Conservation (phyloP, 208 protist genomes). For the Trypanosoma avium region DNA sequence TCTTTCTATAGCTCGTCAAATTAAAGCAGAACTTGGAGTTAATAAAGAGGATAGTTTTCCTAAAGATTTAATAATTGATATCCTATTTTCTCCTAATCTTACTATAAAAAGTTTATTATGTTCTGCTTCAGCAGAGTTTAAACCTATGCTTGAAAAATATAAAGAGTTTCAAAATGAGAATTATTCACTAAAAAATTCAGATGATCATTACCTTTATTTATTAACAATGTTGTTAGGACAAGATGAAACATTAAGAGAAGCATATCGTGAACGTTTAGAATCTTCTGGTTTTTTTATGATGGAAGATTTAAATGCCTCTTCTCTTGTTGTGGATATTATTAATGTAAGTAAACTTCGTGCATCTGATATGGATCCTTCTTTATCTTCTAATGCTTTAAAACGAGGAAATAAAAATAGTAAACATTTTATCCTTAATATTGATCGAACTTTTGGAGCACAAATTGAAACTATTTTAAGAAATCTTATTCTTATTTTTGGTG, state of each 20-base stretch:
- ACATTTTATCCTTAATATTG: slow-evolving; percentile 86
- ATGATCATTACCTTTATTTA: slow-evolving; percentile 78
- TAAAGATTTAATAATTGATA: slow-evolving; percentile 57
- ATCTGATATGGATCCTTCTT: slow-evolving; percentile 45
- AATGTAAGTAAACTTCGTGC: slow-evolving; percentile 50
- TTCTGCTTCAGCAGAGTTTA: slow-evolving; percentile 49
- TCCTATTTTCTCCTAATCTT: slow-evolving; percentile 75
- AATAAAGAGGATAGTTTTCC: slow-evolving; percentile 35
- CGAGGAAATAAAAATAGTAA: slow-evolving; percentile 8
- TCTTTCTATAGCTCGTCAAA: slow-evolving; percentile 54
- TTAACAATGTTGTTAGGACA: slow-evolving; percentile 60
- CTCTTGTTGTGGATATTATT: slow-evolving; percentile 74
- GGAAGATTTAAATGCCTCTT: slow-evolving; percentile 64
- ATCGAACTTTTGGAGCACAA: slow-evolving; percentile 85
- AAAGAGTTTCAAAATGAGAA: neutral
- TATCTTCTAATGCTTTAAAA: slow-evolving; percentile 28
- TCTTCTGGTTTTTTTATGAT: slow-evolving; percentile 71
- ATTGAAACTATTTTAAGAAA: slow-evolving; percentile 68
- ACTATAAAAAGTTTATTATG: slow-evolving; percentile 82
- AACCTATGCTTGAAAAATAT: slow-evolving; percentile 40
- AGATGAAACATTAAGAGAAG: slow-evolving; percentile 46
- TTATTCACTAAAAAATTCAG: slow-evolving; percentile 36
- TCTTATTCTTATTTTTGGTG: slow-evolving; percentile 73
- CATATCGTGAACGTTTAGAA: slow-evolving; percentile 53
- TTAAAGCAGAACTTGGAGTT: slow-evolving; percentile 40